A percentile compares a stretch with the other conserved stretches of the same genome.
Conservation (phyloP, 495 filamentous ascomycete genomes). For the Neurospora sp. region DNA sequence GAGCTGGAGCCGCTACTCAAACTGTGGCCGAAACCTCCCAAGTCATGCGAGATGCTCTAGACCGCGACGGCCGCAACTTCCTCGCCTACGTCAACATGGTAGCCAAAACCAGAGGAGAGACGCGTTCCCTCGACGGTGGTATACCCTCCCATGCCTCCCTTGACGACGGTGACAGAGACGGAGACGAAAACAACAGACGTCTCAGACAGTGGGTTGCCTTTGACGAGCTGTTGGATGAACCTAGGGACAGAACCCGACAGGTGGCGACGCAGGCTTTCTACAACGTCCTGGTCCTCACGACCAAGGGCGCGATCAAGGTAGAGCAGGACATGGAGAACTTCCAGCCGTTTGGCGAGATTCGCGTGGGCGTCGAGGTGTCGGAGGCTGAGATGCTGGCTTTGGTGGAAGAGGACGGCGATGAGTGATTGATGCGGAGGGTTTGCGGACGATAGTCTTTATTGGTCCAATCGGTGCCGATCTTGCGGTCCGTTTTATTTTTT, state of each 20-base stretch:
- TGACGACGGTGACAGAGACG: neutral
- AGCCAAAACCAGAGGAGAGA: constrained; percentile 25
- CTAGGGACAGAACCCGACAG: constrained; percentile 37
- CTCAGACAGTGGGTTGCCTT: constrained; percentile 41
- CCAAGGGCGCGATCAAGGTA: constrained; percentile 48
- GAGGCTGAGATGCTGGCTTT: neutral
- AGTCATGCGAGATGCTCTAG: constrained; percentile 17
- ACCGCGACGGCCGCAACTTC: constrained; percentile 32
- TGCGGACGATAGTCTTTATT: neutral
- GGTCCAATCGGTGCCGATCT: neutral
- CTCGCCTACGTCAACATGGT: constrained; percentile 45
- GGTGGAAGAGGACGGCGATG: neutral
- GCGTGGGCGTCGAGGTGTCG: constrained; percentile 18
- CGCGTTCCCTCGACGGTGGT: neutral
- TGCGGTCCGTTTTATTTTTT: neutral
- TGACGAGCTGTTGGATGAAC: constrained; percentile 47
- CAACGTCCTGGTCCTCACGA: constrained; percentile 61
- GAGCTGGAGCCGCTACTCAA: neutral
- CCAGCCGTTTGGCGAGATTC: constrained; percentile 29
- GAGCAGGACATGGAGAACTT: constrained; percentile 34
- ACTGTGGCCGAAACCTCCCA: constrained; percentile 11
- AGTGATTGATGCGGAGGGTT: neutral
- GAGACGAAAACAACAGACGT: neutral
- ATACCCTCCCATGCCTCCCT: neutral
- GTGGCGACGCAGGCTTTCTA: constrained; percentile 66